Base-by-base conservation (phyloP, 257 asterid genomes). In the Nicotiana benthamiana region DNA sequence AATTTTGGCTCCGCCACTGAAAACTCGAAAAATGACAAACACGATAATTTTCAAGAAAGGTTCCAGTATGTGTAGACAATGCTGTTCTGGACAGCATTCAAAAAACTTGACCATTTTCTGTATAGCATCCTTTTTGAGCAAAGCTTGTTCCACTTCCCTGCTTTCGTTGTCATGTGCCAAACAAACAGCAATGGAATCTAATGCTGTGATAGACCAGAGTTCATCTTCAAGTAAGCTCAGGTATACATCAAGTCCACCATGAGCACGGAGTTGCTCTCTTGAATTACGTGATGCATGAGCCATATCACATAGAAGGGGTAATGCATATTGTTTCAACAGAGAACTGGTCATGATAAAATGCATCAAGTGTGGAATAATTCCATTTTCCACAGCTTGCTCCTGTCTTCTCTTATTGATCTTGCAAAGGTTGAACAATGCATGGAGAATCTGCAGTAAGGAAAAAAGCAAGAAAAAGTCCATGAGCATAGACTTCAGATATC, bases 211-310 rank as follows among this genome's bases (percentile, higher is more conserved):
- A 81, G 97, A 94, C 99, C 99, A 96, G 61, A 88, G 81, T 75
- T 94, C 95, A 59, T 96, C 99, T 84, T 94, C 95, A 72, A 96
- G 97, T 84, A 96, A 97, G 88, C 95, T 91, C 83, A 96, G 89
- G 92, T 91, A 96, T 59, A 92, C 98, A 86, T 94, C 98, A 80
- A 96, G 87, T 52, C 97, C 99, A 68, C 99, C 98, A 82, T 96
- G 99, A 76, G 99, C 99, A 68, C 99, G 93, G 72, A 96, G 90
- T 80, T 96, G 99, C 89, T 96, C 99, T 86, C 99, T 89, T 20
- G 99, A 92, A 82, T 94, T 92, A 79, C 97, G 94, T 60, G 99
- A 96, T 77, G 99, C 99, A 85, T 96, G 98, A 64, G 99, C 99
- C 99, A 94, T 94, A 85, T 96, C 99, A 86, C 98, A 94, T 65